Conservation (phyloP, 495 filamentous ascomycete genomes). For the Corynascus novoguineensis region DNA sequence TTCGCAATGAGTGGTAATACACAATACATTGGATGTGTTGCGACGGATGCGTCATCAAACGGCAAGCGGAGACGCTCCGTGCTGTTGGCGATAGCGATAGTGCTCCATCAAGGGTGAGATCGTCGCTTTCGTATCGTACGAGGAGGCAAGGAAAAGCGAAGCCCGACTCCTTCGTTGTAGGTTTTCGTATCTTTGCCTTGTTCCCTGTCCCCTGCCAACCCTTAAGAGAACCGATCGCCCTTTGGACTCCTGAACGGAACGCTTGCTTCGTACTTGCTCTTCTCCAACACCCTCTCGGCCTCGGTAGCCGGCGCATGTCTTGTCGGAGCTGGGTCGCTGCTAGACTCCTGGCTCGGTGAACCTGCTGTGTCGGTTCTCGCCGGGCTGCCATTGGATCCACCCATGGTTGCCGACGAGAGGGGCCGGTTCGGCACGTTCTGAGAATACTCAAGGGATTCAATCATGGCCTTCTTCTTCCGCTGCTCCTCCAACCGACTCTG, state of each 20-base stretch:
- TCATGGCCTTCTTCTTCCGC: slow-evolving; percentile 56
- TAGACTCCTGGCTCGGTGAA: slow-evolving; percentile 75
- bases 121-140: too few relatives aligned
- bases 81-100: too few relatives aligned
- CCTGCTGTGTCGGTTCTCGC: slow-evolving; percentile 54
- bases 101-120: too few relatives aligned
- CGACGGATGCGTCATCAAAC: too few relatives aligned
- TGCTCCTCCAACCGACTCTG: slow-evolving; percentile 63
- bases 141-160: neutral
- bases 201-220: neutral
- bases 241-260: slow-evolving; percentile 64
- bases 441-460: slow-evolving; percentile 54
- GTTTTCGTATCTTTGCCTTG: neutral
- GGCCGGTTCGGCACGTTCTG: slow-evolving; percentile 31
- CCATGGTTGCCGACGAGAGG: slow-evolving; percentile 37
- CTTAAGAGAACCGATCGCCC: slow-evolving; percentile 72
- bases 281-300: slow-evolving; percentile 61
- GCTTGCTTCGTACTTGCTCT: slow-evolving; percentile 82
- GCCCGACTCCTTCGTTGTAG: neutral
- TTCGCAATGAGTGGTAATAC: too few relatives aligned
- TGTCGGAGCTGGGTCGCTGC: slow-evolving; percentile 78
- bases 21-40: too few relatives aligned
- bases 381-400: slow-evolving; percentile 33
- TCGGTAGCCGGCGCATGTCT: slow-evolving; percentile 74
- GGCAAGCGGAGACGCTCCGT: too few relatives aligned